Conservation (phyloP, 257 asterid genomes). For the Rhazya stricta region DNA sequence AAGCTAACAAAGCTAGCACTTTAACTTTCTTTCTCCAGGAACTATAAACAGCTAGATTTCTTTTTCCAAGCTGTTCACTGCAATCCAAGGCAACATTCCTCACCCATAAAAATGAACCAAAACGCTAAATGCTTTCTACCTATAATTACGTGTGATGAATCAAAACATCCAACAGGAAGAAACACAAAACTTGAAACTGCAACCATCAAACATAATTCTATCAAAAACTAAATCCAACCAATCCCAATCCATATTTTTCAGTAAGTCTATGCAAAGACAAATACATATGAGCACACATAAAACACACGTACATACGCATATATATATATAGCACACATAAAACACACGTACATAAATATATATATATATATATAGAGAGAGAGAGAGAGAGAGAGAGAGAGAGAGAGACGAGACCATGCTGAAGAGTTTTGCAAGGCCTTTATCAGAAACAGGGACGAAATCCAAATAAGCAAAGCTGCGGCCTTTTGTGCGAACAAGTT, state of each 20-base stretch:
- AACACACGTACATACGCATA: not conserved
- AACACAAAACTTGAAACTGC: not conserved
- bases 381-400: no score
- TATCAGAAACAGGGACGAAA: constrained; percentile 71
- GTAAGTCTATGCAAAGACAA: not conserved
- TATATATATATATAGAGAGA: no score
- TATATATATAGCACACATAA: constrained; percentile 2
- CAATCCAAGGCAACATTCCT: not conserved
- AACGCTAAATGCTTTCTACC: not conserved
- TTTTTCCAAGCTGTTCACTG: not conserved
- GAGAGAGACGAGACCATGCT: constrained; percentile 55
- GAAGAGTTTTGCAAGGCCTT: constrained; percentile 80
- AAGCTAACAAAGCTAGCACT: not conserved
- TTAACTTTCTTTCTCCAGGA: not conserved
- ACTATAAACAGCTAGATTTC: not conserved
- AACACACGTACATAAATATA: no score
- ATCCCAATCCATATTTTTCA: not conserved
- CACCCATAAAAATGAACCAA: not conserved
- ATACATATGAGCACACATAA: not conserved
- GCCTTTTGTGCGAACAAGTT: constrained; percentile 68
- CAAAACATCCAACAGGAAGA: not conserved
- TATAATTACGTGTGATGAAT: not conserved
- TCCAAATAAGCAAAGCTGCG: constrained; percentile 88
- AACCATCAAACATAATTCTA: not conserved
- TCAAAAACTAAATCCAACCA: not conserved